A percentile compares a stretch with the other conserved stretches of the same genome.
Evolutionary conservation across 257 asterid genomes (phyloP).

Genomic region (Solanum bukasovii): DNA sequence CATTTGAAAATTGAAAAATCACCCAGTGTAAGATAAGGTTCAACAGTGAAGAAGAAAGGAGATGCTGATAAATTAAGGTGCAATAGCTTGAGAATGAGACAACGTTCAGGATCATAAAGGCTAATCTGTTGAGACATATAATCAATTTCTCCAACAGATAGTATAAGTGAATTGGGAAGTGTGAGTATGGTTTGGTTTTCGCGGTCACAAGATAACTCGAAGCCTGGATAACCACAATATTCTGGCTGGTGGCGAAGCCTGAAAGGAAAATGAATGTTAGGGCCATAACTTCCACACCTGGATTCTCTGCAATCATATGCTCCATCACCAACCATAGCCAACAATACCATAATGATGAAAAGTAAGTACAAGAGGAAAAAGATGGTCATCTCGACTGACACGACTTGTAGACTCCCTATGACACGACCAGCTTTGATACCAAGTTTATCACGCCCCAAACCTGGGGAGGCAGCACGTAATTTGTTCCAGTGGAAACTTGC

Average conservation of each 20-base stretch:
- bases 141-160: neutral
- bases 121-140: neutral
- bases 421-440: rapidly evolving
- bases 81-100: neutral
- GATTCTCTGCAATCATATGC: neutral
- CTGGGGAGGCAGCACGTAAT: neutral
- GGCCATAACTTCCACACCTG: neutral
- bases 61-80: neutral
- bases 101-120: neutral
- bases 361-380: neutral
- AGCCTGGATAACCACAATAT: slow-evolving; percentile 4
- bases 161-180: neutral
- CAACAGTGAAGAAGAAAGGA: neutral
- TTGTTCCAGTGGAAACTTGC: no score
- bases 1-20: neutral
- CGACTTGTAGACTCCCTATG: neutral
- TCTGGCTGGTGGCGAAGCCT: neutral
- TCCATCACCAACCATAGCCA: neutral
- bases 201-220: neutral
- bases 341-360: neutral
- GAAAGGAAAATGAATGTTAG: slow-evolving; percentile 3
- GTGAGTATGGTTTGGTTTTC: neutral
- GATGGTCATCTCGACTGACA: neutral
- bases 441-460: neutral
- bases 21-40: neutral